Evolutionary conservation across 306 rosid species (phyloP).

Genomic region (Prunus armeniaca): DNA sequence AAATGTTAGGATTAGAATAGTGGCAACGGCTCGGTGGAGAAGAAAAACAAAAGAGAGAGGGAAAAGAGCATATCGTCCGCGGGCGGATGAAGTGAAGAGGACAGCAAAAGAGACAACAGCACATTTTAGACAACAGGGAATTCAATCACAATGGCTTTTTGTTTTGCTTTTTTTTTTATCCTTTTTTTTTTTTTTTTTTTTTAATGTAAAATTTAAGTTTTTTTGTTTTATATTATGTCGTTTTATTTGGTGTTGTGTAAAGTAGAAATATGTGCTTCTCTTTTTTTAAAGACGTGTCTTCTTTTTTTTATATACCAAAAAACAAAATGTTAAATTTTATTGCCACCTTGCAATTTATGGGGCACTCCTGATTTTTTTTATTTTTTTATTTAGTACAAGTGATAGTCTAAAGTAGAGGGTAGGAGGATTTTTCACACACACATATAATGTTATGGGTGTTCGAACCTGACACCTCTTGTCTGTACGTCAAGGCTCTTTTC

Average conservation of each 20-base stretch:
- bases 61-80: neutral
- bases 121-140: neutral
- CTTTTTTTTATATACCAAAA: too few species aligned
- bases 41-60: neutral
- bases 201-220: neutral
- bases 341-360: too few species aligned
- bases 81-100: neutral
- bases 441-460: too few species aligned
- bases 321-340: too few species aligned
- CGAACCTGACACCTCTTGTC: too few species aligned
- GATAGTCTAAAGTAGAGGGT: too few species aligned
- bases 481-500: accelerated
- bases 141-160: neutral
- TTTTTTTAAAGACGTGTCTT: too few species aligned
- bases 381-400: too few species aligned
- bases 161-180: too few species aligned
- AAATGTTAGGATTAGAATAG: neutral
- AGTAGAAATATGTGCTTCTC: neutral
- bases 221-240: neutral
- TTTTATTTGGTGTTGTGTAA: neutral
- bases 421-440: too few species aligned
- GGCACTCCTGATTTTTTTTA: too few species aligned
- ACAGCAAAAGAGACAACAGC: neutral
- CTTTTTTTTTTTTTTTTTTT: too few species aligned
- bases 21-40: neutral